Percentiles rank a stretch among this genome's conserved stretches.
Conservation (phyloP, 768 basidiomycete genomes). For the Xerocomus spinulosus region DNA sequence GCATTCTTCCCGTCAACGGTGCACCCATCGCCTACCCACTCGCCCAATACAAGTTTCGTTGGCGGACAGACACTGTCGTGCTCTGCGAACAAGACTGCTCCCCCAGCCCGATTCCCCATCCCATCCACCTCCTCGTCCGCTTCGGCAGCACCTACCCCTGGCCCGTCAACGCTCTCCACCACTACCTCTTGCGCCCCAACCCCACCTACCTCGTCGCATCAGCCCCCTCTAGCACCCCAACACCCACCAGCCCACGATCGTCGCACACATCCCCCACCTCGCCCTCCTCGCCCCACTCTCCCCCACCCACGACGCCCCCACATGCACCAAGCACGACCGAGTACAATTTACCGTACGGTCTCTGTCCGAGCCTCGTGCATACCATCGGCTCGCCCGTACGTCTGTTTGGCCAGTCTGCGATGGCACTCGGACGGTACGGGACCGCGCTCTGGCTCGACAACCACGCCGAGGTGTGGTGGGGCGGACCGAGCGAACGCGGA, state of each 20-base stretch:
- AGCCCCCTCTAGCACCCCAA: background rate
- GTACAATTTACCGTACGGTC: constrained; percentile 45
- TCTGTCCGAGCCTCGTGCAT: constrained; percentile 32
- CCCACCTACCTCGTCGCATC: constrained; percentile 26
- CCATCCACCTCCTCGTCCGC: constrained; percentile 53
- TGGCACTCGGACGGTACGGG: constrained; percentile 53
- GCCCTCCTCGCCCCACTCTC: background rate
- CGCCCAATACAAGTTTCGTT: constrained; percentile 46
- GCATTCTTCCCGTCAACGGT: constrained; percentile 11
- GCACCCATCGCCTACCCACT: constrained; percentile 39
- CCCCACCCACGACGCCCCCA: background rate
- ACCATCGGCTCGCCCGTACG: constrained; percentile 53
- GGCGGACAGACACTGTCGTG: constrained; percentile 51
- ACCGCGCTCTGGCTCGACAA: constrained; percentile 66
- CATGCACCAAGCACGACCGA: constrained; percentile 7
- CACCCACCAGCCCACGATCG: background rate
- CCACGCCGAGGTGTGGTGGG: constrained; percentile 49
- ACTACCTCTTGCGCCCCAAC: constrained; percentile 50
- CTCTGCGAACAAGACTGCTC: constrained; percentile 31
- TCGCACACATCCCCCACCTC: background rate
- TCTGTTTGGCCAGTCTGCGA: constrained; percentile 50
- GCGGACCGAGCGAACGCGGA: constrained; percentile 40
- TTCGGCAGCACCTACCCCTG: constrained; percentile 60
- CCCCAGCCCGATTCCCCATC: constrained; percentile 8
- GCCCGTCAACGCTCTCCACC: constrained; percentile 67